Base-by-base conservation (phyloP, 1,139 yeast genomes). In the Debaryomyces subglobosus region DNA sequence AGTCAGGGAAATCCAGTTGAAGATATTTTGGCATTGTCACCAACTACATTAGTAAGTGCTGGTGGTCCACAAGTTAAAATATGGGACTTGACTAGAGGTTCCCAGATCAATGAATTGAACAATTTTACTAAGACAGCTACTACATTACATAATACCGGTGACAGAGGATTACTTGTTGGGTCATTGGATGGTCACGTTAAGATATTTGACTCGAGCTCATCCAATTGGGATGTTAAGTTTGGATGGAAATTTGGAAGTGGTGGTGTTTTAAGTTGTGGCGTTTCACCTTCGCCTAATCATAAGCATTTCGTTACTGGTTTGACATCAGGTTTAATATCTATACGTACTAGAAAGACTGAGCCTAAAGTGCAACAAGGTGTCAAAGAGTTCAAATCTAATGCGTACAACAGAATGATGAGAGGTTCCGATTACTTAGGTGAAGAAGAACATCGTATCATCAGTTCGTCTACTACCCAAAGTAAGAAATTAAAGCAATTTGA, bases 141-240 rank as follows among this genome's bases (percentile, higher is more conserved):
- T 20, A 84, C 94, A 51, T 73, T 92, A 54, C 84, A 86, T 55
- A 80, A 86, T 59, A 81, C 86, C 3, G 85, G 83, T 43, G 84
- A 84, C 54, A 77, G 85, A 44, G 96, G 96, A 9, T 74, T 94
- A 46, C 69, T 94, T 44, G 97, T 96, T 7, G 97, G 98, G 20
- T 92, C 97, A 0, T 76, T 94, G 51, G 99, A 94, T 68, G 99
- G 99, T 15, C 99, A 94, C 67, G 97, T 94, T 50, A 94, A 94
- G 68, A 91, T 92, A 42, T 89, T 94, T 65, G 98, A 92, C 67
- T 82, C 89, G 32, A 72, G 82, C 33, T 77, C 86, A 23, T 73
- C 86, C 43, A 74, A 81, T 53, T 94, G 96, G 92, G 88, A 87
- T 52, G 97, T 92, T 54, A 89, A 87, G 64, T 94, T 91, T 66